Evolutionary conservation across 1,139 yeast genomes (phyloP).

Genomic region (Geotrichum australiense): DNA sequence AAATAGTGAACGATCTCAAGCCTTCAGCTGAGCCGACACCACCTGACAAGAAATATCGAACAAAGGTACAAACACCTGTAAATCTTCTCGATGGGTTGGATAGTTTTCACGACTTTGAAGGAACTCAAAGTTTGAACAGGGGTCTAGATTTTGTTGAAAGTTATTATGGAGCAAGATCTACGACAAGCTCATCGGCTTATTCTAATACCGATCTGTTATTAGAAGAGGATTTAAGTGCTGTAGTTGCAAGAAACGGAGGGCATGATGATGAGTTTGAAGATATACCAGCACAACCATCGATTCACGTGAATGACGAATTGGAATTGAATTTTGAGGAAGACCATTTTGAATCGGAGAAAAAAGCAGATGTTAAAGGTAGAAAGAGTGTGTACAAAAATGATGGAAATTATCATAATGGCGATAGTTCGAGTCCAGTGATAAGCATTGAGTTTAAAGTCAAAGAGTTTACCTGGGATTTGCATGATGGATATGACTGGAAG

Average conservation of each 20-base stretch:
- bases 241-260: constrained; percentile 21
- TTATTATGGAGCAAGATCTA: constrained; percentile 29
- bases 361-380: too few relatives aligned
- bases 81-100: constrained; percentile 33
- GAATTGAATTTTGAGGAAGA: constrained; percentile 38
- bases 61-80: constrained; percentile 22
- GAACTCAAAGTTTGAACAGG: constrained; percentile 29
- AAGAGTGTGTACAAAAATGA: too few relatives aligned
- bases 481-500: constrained; percentile 93
- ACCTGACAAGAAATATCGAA: constrained; percentile 39
- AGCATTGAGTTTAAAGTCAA: constrained; percentile 8
- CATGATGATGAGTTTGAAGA: constrained; percentile 16
- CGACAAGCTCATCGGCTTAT: constrained; percentile 20
- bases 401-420: background rate
- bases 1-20: constrained; percentile 63
- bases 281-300: background rate
- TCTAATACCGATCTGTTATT: constrained; percentile 32
- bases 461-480: constrained; percentile 45
- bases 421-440: background rate
- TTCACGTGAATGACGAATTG: constrained; percentile 22
- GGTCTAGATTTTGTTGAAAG: constrained; percentile 35
- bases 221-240: constrained; percentile 32
- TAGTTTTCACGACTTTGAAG: constrained; percentile 45
- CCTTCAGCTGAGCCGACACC: constrained; percentile 43
- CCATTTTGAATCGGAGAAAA: constrained; percentile 42